Evolutionary conservation across 805 yeast genomes (phyloP).

Genomic region (Candida quercuum): DNA sequence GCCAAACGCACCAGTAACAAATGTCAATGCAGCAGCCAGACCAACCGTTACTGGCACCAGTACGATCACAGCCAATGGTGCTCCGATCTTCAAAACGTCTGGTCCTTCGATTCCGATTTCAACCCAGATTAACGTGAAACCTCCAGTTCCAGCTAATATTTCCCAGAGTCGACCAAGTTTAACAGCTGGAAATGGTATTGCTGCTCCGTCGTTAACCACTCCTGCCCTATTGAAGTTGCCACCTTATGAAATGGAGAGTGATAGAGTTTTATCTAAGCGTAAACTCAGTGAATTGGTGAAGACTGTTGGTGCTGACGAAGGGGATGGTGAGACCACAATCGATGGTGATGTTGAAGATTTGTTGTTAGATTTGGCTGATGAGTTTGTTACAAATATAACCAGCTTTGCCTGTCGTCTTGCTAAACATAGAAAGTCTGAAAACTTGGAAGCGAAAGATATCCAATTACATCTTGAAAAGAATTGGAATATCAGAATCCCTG

Average conservation of each 20-base stretch:
- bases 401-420: conserved; percentile 93
- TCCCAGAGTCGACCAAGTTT: conserved; percentile 76
- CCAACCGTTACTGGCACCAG: conserved; percentile 26
- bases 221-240: conserved; percentile 77
- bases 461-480: conserved; percentile 88
- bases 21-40: conserved; percentile 45
- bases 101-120: conserved; percentile 71
- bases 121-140: conserved; percentile 56
- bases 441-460: conserved; percentile 81
- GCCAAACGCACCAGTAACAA: conserved; percentile 35
- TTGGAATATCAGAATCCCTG: conserved; percentile 95
- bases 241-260: conserved; percentile 75
- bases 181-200: conserved; percentile 75
- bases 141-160: conserved; percentile 59
- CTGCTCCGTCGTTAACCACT: conserved; percentile 64
- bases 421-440: conserved; percentile 86
- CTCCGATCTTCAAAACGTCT: conserved; percentile 32
- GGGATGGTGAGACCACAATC: conserved; percentile 83
- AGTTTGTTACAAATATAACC: conserved; percentile 86
- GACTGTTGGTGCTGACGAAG: conserved; percentile 78
- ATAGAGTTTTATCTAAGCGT: conserved; percentile 81
- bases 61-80: conserved; percentile 21
- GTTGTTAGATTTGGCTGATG: conserved; percentile 89
- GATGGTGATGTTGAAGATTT: conserved; percentile 97
- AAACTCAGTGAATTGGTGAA: conserved; percentile 84